Conservation (phyloP, 192 early-diverging fungal genomes). For the Neocallimastix lanati region DNA sequence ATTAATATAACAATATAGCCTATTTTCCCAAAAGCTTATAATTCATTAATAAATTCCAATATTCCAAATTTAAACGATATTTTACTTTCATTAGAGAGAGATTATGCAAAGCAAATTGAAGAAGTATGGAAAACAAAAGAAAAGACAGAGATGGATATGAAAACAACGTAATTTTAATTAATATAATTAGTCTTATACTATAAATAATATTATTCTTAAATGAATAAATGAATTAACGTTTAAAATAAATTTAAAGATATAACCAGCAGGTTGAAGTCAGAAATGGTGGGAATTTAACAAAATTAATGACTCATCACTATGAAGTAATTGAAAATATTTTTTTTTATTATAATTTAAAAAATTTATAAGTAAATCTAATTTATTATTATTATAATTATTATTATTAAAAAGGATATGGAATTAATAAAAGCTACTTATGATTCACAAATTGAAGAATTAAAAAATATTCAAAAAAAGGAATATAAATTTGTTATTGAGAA, state of each 20-base stretch:
- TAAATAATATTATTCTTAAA: no score
- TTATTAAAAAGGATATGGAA: neutral
- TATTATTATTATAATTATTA: no score
- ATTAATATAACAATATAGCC: no score
- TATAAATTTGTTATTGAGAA: neutral
- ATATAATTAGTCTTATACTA: no score
- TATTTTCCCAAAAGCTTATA: neutral
- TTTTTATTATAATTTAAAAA: no score
- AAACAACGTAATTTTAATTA: neutral
- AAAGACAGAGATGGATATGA: neutral
- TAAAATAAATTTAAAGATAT: no score
- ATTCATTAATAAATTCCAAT: neutral
- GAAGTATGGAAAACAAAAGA: neutral
- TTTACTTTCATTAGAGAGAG: neutral
- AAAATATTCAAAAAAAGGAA: neutral
- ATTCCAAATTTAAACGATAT: neutral
- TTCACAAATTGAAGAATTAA: neutral
- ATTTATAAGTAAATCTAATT: no score
- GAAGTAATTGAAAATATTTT: no score
- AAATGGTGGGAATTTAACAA: no score
- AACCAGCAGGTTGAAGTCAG: no score
- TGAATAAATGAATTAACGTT: no score
- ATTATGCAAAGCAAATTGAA: neutral
- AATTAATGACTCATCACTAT: no score
- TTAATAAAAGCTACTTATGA: neutral